phyloP scores from a whole-genome alignment of 2,329 filamentous ascomycete species.

The Ceratocystis destructans region DNA sequence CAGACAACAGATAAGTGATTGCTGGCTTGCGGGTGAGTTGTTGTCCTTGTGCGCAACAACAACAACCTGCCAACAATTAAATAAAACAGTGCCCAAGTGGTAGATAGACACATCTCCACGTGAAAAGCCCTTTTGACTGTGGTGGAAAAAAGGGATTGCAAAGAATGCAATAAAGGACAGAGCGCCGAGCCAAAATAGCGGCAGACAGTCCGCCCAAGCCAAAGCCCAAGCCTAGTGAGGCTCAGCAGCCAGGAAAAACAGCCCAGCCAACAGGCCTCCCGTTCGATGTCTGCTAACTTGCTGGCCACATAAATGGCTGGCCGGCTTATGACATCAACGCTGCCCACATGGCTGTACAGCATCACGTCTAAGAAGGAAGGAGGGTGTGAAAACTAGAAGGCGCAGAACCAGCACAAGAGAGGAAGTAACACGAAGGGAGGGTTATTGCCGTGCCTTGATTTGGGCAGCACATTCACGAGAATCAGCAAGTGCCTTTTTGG shows the following conservation, averaged over 20 bases:
- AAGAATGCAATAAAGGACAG: not conserved
- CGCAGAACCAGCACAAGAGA: not conserved
- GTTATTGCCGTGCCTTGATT: not conserved
- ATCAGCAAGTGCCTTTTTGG: not conserved
- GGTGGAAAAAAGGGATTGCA: not conserved
- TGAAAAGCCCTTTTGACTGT: not conserved
- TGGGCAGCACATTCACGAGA: slow-evolving; percentile 2
- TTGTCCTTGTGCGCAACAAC: not conserved
- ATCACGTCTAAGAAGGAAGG: not conserved
- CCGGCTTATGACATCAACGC: not conserved
- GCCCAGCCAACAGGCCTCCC: not conserved
- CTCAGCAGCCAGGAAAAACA: not conserved
- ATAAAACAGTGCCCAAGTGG: not conserved
- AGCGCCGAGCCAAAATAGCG: slow-evolving; percentile 19
- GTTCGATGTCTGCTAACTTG: not conserved
- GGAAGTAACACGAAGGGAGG: not conserved
- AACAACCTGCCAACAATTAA: not conserved
- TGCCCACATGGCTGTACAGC: not conserved
- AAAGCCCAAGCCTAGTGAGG: not conserved
- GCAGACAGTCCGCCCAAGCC: not conserved
- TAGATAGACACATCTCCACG: not conserved
- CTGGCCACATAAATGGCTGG: no score
- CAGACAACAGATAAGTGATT: not conserved
- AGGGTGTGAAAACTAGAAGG: not conserved
- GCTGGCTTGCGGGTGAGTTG: not conserved